Base-by-base conservation (phyloP, 495 filamentous ascomycete genomes). In the Penicillium simplicissimum region DNA sequence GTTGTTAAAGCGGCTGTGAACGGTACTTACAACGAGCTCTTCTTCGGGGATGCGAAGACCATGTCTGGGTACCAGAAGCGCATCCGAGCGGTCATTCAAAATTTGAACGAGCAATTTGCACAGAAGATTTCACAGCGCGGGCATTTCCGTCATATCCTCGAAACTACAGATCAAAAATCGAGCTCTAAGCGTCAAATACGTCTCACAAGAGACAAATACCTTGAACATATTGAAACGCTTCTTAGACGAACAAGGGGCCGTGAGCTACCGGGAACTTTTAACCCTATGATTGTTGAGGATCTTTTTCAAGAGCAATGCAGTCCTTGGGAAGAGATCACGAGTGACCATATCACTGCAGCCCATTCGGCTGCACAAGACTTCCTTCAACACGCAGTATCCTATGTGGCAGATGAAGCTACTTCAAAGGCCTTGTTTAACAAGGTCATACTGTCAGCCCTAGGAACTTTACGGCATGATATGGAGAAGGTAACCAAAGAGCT, bases 11-110 rank as follows among this genome's bases (percentile, higher is more conserved):
- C 76, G 6, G 77, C 84, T 14, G 66, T 79, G 0, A 76, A 85
- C 42, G 87, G 87, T 2, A 79, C 75, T 2, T 90, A 90, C 61
- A 77, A 73, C 55, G 69, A 83, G 42, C 37, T 60, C 0, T 89
- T 89, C 65, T 90, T 90, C 61, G 74, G 68, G 0, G 71, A 47
- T 47, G 42, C 42, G n/a, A n/a, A n/a, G n/a, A n/a, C 42, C 42
- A 23, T 10, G n/a, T 47, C n/a, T 11, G 42, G 42, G 15, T 47
- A 47, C 10, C 42, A 47, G 4, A 47, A 47, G 15, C 5, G 42
- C 5, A 47, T 47, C 5, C 42, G 42, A 47, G 42, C 42, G 4
- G 10, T 47, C 15, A 10, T 47, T 4, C 42, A 47, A 17, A 47
- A 47, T 21, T 47, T 17, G 0, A 47, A 47, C 15, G 42, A 47